phyloP scores from a whole-genome alignment of 163 green algal species.

The Volvox carteri region DNA sequence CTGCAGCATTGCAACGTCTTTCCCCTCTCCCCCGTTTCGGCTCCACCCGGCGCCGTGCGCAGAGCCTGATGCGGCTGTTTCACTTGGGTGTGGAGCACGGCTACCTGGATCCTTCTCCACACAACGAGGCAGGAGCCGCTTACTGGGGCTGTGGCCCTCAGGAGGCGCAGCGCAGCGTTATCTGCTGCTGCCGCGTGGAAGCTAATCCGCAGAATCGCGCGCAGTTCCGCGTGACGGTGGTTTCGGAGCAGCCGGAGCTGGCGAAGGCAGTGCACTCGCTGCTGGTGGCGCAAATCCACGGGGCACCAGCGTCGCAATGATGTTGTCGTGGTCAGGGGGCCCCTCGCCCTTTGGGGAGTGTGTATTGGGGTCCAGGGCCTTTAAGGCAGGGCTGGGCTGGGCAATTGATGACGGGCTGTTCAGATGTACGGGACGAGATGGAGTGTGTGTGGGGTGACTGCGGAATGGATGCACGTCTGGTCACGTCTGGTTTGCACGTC shows the following conservation, averaged over 20 bases:
- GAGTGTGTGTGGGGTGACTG: no score
- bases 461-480: no score
- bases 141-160: slow-evolving; percentile 65
- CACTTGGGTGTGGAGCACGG: slow-evolving; percentile 72
- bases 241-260: slow-evolving; percentile 59
- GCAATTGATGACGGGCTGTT: no score
- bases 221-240: slow-evolving; percentile 79
- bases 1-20: no score
- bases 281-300: slow-evolving; percentile 57
- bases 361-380: background rate
- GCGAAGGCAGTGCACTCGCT: slow-evolving; percentile 55
- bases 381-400: no score
- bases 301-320: slow-evolving; percentile 27
- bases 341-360: background rate
- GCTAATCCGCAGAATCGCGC: slow-evolving; percentile 72
- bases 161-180: slow-evolving; percentile 46
- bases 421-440: no score
- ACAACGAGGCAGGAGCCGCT: slow-evolving; percentile 75
- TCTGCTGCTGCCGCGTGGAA: slow-evolving; percentile 72
- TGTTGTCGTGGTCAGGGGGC: no score
- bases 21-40: no score
- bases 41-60: background rate
- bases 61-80: slow-evolving; percentile 59
- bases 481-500: no score
- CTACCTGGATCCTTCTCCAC: slow-evolving; percentile 71